Evolutionary conservation across 169 alveolate species (phyloP).

Genomic region (Plasmodium coatneyi): DNA sequence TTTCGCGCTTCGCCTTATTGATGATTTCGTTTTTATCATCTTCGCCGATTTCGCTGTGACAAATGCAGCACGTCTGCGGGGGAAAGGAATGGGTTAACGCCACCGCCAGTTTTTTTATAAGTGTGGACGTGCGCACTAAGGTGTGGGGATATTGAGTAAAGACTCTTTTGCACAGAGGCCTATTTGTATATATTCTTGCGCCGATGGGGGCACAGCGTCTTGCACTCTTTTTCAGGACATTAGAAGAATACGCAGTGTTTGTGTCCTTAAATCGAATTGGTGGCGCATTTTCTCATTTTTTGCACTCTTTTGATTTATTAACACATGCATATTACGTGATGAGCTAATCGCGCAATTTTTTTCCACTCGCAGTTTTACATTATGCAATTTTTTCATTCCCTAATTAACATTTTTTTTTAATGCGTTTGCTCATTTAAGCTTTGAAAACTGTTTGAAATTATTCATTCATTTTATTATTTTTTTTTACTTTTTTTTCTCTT

Average conservation of each 20-base stretch:
- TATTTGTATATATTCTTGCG: neutral
- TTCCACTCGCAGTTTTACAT: neutral
- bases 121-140: neutral
- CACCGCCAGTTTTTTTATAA: neutral
- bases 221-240: neutral
- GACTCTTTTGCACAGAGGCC: neutral
- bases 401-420: neutral
- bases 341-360: neutral
- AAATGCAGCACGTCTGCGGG: conserved; percentile 65
- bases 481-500: neutral
- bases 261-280: neutral
- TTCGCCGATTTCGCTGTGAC: conserved; percentile 63
- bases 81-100: neutral
- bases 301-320: neutral
- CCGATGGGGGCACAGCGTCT: neutral
- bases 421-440: conserved; percentile 14
- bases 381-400: neutral
- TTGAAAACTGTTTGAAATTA: neutral
- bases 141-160: neutral
- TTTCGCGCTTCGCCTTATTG: conserved; percentile 38
- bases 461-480: neutral
- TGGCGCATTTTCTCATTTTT: neutral
- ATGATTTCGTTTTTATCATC: conserved; percentile 38
- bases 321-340: neutral
- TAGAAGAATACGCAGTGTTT: neutral